Conservation (phyloP, 441 rosid genomes). For the Euphorbia corollata region DNA sequence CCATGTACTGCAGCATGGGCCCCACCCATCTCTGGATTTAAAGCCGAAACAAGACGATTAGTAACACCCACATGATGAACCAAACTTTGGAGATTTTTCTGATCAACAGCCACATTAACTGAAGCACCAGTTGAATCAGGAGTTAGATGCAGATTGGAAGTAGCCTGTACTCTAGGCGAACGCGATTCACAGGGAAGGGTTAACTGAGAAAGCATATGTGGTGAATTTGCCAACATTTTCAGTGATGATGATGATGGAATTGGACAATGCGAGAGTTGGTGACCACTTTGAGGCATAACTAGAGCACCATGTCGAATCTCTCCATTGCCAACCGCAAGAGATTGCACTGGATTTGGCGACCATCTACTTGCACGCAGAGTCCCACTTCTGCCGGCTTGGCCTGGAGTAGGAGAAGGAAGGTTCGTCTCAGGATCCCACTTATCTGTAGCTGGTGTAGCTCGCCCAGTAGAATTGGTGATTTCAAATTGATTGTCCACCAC, state of each 20-base stretch:
- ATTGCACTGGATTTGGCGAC: conserved; percentile 50
- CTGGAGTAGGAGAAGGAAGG: conserved; percentile 91
- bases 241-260: conserved; percentile 21
- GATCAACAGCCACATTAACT: conserved; percentile 17
- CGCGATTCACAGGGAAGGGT: conserved; percentile 27
- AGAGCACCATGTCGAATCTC: conserved; percentile 29
- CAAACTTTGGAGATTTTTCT: conserved; percentile 27
- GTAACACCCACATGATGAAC: conserved; percentile 33
- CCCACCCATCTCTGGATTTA: too few relatives aligned
- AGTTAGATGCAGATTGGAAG: conserved; percentile 30
- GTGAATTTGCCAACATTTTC: conserved; percentile 23
- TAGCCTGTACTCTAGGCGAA: conserved; percentile 30
- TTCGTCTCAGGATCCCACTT: conserved; percentile 54
- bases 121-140: conserved; percentile 23
- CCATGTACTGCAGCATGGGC: too few relatives aligned
- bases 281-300: conserved; percentile 20
- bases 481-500: conserved; percentile 31
- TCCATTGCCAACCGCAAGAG: conserved; percentile 29
- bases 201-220: conserved; percentile 30
- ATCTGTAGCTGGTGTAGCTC: conserved; percentile 36
- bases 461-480: conserved; percentile 24
- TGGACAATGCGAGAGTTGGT: conserved; percentile 21
- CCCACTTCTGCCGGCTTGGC: conserved; percentile 36
- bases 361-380: conserved; percentile 46
- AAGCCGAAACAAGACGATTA: conserved; percentile 21